Evolutionary conservation across 352 stramenopile species (phyloP), one percentile per base, ranked within the genome.

Genomic region (Phytopythium montanum): DNA sequence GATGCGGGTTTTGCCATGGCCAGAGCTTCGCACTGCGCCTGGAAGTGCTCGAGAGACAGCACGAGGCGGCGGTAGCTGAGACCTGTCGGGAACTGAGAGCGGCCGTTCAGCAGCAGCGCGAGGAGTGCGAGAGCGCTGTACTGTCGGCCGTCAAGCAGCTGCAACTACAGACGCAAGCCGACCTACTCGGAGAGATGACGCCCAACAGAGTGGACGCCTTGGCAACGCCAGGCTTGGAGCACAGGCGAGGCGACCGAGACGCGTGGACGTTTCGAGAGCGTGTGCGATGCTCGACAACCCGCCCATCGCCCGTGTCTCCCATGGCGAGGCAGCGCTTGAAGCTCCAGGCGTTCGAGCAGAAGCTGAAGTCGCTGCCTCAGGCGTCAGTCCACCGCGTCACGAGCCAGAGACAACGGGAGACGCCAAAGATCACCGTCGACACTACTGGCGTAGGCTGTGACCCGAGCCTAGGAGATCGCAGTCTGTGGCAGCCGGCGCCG

Each of bases 1-100:
- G 8, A 49, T 26, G 42, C 42, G 3, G 14, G n/a, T 49, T 28
- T 10, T 29, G 23, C 3, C 45, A 5, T 34, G 10, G 31, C 4
- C 34, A 89, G 76, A 81, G 70, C 60, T 88, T 79, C 49, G 39
- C 72, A 0, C 66, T 87, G 26, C 80, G 73, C 2, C 62, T 90
- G 16, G 69, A 87, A 42, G 59, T 87, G 14, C 82, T 90, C 49
- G 75, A 87, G 57, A 76, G 87, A 38, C 76, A 87, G 56, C 83
- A 87, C 38, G 59, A 75, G 6, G 76, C 67, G 34, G 81, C 80
- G 65, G 72, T 85, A 28, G 67, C 66, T 1, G 76, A 86, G 54
- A 81, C 88, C 42, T 66, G 76, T 58, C 66, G 71, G 10, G 76
- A 86, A 44, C 76, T 81, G 72, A 66, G 75, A 7, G 28, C 38